These are phyloP conservation scores for Cephalotrichum gorgonifer DNA, from an alignment of 2,329 filamentous ascomycete genomes.

Conservation along the genomic window DNA sequence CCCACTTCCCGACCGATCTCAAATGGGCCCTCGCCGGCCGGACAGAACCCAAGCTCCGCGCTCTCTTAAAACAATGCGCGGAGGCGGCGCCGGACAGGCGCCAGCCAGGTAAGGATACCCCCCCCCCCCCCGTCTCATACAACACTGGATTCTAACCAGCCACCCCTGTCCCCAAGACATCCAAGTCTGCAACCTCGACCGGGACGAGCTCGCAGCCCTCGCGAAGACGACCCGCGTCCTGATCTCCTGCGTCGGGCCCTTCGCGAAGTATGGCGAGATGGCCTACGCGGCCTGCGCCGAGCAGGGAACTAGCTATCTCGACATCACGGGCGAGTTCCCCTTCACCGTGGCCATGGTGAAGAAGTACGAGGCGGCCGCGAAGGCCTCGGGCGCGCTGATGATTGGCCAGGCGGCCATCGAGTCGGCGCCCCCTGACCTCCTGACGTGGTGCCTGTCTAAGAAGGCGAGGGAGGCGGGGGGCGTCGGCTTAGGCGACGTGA, in stretches of 20 bases:
- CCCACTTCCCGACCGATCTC: slow-evolving; percentile 60
- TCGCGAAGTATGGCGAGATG: slow-evolving; percentile 42
- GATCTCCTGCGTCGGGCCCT: slow-evolving; percentile 51
- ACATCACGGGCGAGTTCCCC: slow-evolving; percentile 50
- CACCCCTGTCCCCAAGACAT: slow-evolving; percentile 36
- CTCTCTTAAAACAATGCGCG: slow-evolving; percentile 57
- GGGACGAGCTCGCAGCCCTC: slow-evolving; percentile 32
- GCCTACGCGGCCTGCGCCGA: slow-evolving; percentile 53
- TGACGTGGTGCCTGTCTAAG: slow-evolving; percentile 42
- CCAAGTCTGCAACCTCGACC: slow-evolving; percentile 38
- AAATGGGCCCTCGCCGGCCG: slow-evolving; percentile 86
- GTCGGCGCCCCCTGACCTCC: slow-evolving; percentile 50
- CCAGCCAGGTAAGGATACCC: slow-evolving; percentile 47
- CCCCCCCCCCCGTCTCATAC: background rate
- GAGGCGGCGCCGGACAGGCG: slow-evolving; percentile 56
- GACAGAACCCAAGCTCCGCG: slow-evolving; percentile 63
- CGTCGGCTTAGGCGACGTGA: slow-evolving; percentile 40
- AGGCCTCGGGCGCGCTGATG: slow-evolving; percentile 44
- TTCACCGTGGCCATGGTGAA: slow-evolving; percentile 50
- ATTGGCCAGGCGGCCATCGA: slow-evolving; percentile 54
- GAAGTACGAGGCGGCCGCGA: slow-evolving; percentile 44
- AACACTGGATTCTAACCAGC: background rate
- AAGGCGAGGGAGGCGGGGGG: slow-evolving; percentile 38
- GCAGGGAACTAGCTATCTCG: slow-evolving; percentile 53
- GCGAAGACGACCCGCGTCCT: slow-evolving; percentile 46